These are phyloP conservation scores for Hypoxylon sp. DNA, from an alignment of 2,329 filamentous ascomycete genomes.

Conservation along the genomic window DNA sequence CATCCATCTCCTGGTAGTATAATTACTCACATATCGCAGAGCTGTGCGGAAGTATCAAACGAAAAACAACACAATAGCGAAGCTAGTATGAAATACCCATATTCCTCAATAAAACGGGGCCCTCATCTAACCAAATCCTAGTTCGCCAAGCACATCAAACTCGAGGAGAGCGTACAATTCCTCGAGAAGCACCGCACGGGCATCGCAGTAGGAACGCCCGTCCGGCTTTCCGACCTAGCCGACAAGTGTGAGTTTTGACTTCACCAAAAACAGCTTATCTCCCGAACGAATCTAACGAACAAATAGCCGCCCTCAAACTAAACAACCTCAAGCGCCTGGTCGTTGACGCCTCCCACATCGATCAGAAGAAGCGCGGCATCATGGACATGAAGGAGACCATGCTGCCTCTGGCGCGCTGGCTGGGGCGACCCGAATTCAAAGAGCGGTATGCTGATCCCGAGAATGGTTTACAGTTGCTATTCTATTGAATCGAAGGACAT, in stretches of 20 bases:
- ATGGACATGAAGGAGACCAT: constrained; percentile 96
- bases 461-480: constrained; percentile 72
- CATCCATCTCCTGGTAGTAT: background rate
- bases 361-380: constrained; percentile 93
- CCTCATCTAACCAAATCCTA: constrained; percentile 49
- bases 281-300: constrained; percentile 17
- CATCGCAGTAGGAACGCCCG: constrained; percentile 91
- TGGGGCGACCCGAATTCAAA: constrained; percentile 79
- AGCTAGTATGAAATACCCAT: constrained; percentile 69
- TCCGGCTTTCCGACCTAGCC: constrained; percentile 84
- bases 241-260: constrained; percentile 76
- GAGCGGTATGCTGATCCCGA: constrained; percentile 75
- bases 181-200: constrained; percentile 80
- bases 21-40: constrained; percentile 59
- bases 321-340: constrained; percentile 83
- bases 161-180: constrained; percentile 86
- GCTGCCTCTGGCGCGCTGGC: constrained; percentile 81
- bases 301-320: constrained; percentile 76
- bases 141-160: constrained; percentile 98
- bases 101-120: background rate
- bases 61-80: constrained; percentile 84
- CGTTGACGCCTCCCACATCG: constrained; percentile 92
- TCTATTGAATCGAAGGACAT: constrained; percentile 66
- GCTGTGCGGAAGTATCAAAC: constrained; percentile 83
- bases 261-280: background rate